phyloP scores from a whole-genome alignment of 495 filamentous ascomycete genomes.

The Penicillium soppii region DNA sequence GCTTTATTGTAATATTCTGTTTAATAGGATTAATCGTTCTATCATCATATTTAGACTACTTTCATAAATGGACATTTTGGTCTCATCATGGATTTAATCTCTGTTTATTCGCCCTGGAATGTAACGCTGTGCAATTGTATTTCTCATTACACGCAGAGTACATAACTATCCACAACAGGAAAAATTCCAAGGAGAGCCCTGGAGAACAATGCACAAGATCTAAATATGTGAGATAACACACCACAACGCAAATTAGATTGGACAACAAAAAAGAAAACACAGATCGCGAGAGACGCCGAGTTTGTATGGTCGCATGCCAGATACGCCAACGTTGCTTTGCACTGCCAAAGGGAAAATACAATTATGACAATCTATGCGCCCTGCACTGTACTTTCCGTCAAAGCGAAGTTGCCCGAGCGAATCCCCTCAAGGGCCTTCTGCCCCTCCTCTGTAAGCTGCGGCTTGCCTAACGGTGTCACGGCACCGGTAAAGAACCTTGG shows the following conservation, averaged over 20 bases:
- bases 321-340: conserved; percentile 25
- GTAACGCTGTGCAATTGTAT: neutral
- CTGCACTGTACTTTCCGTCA: conserved; percentile 47
- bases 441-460: conserved; percentile 77
- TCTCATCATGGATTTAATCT: neutral
- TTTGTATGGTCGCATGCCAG: conserved; percentile 27
- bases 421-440: conserved; percentile 65
- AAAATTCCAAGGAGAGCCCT: neutral
- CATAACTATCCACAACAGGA: conserved; percentile 15
- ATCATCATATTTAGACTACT: neutral
- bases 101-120: neutral
- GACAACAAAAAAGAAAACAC: neutral
- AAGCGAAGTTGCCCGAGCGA: conserved; percentile 57
- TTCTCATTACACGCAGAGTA: neutral
- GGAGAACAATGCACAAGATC: conserved; percentile 9
- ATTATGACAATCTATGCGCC: conserved; percentile 35
- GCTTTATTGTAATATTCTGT: neutral
- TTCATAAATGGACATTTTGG: no score
- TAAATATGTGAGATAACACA: conserved; percentile 19
- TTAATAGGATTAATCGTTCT: neutral
- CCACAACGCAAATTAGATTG: neutral
- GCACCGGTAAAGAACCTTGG: conserved; percentile 87
- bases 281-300: conserved; percentile 13
- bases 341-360: conserved; percentile 11
- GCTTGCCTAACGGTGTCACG: conserved; percentile 71